These are phyloP conservation scores for Mallotus nudiflorus DNA, from an alignment of 345 rosid genomes.

Conservation along the genomic window DNA sequence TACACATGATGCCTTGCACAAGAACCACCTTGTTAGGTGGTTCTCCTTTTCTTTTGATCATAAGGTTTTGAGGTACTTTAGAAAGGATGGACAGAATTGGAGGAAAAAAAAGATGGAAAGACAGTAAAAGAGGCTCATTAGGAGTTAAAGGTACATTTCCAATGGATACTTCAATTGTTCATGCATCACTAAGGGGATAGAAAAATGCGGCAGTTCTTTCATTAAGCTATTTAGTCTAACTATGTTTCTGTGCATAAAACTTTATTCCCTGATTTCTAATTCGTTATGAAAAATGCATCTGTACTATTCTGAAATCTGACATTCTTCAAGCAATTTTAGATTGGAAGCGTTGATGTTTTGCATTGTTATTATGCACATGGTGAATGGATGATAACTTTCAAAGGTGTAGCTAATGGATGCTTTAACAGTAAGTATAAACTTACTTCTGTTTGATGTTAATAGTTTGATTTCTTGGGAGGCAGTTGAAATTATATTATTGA, in stretches of 20 bases:
- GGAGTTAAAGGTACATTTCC: slow-evolving; percentile 62
- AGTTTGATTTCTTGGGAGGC: not conserved
- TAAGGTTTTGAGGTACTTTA: slow-evolving; percentile 34
- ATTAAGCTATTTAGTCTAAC: not conserved
- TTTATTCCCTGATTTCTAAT: not conserved
- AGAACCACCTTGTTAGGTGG: slow-evolving; percentile 73
- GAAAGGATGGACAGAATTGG: slow-evolving; percentile 37
- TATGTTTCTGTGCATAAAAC: not conserved
- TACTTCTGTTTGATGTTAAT: not conserved
- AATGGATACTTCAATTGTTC: not conserved
- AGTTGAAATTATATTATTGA: not conserved
- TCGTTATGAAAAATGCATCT: not conserved
- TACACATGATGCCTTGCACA: not conserved
- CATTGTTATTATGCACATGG: slow-evolving; percentile 99
- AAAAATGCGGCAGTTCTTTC: not conserved
- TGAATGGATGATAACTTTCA: slow-evolving; percentile 84
- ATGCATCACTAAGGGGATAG: not conserved
- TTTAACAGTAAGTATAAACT: slow-evolving; percentile 63
- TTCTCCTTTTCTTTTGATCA: slow-evolving; percentile 65
- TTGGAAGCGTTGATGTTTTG: slow-evolving; percentile 86
- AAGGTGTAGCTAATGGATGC: slow-evolving; percentile 98
- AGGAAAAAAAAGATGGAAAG: slow-evolving; percentile 37
- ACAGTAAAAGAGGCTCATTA: slow-evolving; percentile 92
- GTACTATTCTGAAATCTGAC: slow-evolving; percentile 20
- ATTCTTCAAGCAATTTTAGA: slow-evolving; percentile 51